Evolutionary conservation across 2,329 filamentous ascomycete genomes (phyloP).

Genomic region (Trichoderma sp.): DNA sequence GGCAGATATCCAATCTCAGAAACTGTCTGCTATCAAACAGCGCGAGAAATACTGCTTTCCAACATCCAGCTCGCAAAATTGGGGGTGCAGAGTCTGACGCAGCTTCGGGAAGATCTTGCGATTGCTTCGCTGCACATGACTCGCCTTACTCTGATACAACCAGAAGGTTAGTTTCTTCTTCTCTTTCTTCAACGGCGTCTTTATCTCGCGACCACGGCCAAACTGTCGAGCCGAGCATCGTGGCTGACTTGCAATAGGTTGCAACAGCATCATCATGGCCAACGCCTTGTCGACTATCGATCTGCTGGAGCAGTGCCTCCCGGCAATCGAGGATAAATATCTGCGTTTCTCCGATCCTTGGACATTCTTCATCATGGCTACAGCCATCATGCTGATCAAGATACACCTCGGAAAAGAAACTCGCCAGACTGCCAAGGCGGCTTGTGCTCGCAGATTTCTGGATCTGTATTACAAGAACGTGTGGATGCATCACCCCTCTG

Average conservation of each 20-base stretch:
- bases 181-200: too few relatives aligned
- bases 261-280: slow-evolving; percentile 8
- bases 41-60: slow-evolving; percentile 12
- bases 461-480: slow-evolving; percentile 20
- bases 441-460: slow-evolving; percentile 14
- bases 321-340: slow-evolving; percentile 13
- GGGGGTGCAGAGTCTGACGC: slow-evolving; percentile 5
- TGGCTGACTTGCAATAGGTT: neutral
- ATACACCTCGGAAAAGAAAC: slow-evolving; percentile 15
- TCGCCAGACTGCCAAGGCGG: slow-evolving; percentile 15
- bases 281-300: slow-evolving; percentile 8
- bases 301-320: slow-evolving; percentile 19
- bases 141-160: slow-evolving; percentile 12
- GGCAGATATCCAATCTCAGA: slow-evolving; percentile 18
- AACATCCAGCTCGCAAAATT: neutral
- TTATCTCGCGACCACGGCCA: neutral
- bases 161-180: neutral
- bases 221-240: neutral
- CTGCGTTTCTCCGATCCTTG: slow-evolving; percentile 10
- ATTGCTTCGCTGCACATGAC: slow-evolving; percentile 18
- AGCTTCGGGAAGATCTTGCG: slow-evolving; percentile 13
- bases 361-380: slow-evolving; percentile 20
- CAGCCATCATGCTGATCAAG: slow-evolving; percentile 20
- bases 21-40: slow-evolving; percentile 16
- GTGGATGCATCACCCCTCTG: slow-evolving; percentile 19